phyloP scores from a whole-genome alignment of 2,329 filamentous ascomycete genomes.

The Parascedosporium putredinis region DNA sequence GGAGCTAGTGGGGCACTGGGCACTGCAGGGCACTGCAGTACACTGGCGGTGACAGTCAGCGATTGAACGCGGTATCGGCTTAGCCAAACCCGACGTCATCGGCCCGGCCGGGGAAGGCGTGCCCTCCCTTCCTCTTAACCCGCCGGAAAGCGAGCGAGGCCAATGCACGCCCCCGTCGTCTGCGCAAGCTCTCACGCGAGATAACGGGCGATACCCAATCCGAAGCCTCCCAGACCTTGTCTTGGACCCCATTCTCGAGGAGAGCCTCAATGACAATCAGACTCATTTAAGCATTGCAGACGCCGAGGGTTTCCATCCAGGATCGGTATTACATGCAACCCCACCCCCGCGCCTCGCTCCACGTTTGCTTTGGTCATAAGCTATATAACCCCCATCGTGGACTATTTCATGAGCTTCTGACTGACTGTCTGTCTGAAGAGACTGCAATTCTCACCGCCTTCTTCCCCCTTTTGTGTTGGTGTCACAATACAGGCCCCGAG shows the following conservation, averaged over 20 bases:
- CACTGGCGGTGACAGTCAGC: too few relatives aligned
- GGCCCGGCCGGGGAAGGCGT: not conserved
- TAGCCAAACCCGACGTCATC: not conserved
- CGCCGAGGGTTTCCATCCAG: not conserved
- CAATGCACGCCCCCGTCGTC: not conserved
- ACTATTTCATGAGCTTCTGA: too few relatives aligned
- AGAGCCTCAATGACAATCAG: not conserved
- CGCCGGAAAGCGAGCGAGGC: constrained; percentile 1
- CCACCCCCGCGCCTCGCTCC: too few relatives aligned
- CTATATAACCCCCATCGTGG: too few relatives aligned
- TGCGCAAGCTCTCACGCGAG: not conserved
- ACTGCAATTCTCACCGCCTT: too few relatives aligned
- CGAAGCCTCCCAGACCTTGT: not conserved
- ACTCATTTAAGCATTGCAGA: not conserved
- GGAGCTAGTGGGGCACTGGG: too few relatives aligned
- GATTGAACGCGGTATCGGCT: not conserved
- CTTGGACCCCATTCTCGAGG: not conserved
- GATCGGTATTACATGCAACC: too few relatives aligned
- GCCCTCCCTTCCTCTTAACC: not conserved
- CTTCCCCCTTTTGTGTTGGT: too few relatives aligned
- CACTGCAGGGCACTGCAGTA: too few relatives aligned
- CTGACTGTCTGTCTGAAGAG: too few relatives aligned
- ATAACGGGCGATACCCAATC: not conserved
- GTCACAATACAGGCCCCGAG: too few relatives aligned
- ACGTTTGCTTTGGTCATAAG: too few relatives aligned